Evolutionary conservation across 129 eudicot species (phyloP).

Genomic region (Pittosporum tobira): DNA sequence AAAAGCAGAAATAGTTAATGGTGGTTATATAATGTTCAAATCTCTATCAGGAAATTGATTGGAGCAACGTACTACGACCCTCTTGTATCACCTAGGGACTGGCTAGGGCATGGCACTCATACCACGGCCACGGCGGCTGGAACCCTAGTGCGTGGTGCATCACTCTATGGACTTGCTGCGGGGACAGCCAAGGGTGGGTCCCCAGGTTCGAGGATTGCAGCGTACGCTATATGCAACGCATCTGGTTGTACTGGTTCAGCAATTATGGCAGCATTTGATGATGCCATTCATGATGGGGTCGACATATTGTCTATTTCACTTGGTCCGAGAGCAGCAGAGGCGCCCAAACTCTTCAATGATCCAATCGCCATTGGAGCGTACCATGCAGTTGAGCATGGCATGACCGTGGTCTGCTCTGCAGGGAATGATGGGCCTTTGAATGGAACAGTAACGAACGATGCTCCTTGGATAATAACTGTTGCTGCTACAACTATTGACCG

Average conservation of each 20-base stretch:
- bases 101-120: conserved; percentile 77
- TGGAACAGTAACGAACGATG: conserved; percentile 43
- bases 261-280: conserved; percentile 72
- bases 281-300: conserved; percentile 76
- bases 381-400: conserved; percentile 78
- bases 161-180: conserved; percentile 61
- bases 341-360: conserved; percentile 37
- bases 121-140: conserved; percentile 85
- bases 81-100: conserved; percentile 48
- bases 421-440: conserved; percentile 70
- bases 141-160: conserved; percentile 46
- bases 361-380: conserved; percentile 79
- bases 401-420: conserved; percentile 62
- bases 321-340: conserved; percentile 33
- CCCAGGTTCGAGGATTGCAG: conserved; percentile 57
- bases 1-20: neutral
- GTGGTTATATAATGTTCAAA: neutral
- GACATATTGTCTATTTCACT: conserved; percentile 68
- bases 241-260: conserved; percentile 54
- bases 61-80: conserved; percentile 59
- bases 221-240: conserved; percentile 49
- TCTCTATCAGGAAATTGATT: conserved; percentile 51
- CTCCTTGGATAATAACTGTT: conserved; percentile 85
- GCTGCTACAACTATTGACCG: conserved; percentile 87
- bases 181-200: conserved; percentile 92